Evolutionary conservation across 306 rosid genomes (phyloP).

Genomic region (Cicer chorassanicum): DNA sequence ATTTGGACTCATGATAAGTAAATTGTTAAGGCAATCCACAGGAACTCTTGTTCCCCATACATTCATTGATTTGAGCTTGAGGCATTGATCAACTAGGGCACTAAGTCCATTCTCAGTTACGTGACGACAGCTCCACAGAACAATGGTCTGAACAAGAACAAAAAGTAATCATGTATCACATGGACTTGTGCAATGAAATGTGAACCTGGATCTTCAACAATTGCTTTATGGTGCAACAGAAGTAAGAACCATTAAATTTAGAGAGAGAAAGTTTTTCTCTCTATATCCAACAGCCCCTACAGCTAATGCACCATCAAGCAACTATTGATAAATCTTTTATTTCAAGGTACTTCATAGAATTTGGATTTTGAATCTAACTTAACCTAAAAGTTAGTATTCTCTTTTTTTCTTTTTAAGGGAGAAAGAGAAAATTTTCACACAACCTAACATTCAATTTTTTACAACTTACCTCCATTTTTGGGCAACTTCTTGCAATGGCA

Average conservation of each 20-base stretch:
- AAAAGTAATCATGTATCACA: constrained; percentile 19
- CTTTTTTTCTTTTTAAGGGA: neutral
- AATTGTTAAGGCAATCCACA: constrained; percentile 60
- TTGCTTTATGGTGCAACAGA: no score
- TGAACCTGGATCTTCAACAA: no score
- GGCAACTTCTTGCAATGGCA: constrained; percentile 75
- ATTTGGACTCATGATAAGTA: constrained; percentile 62
- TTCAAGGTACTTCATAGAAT: neutral
- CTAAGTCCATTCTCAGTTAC: constrained; percentile 79
- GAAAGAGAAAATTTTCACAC: neutral
- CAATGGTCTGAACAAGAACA: constrained; percentile 63
- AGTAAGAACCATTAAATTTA: no score
- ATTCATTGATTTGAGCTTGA: constrained; percentile 75
- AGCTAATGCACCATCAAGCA: no score
- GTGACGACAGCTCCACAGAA: constrained; percentile 93
- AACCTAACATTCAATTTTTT: neutral
- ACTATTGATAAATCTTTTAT: neutral
- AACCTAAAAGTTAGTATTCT: neutral
- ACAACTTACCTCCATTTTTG: constrained; percentile 70
- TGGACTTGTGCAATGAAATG: constrained; percentile 4
- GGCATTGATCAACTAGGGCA: constrained; percentile 70
- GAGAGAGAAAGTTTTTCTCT: no score
- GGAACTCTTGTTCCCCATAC: constrained; percentile 93
- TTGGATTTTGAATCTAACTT: neutral
- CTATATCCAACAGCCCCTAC: no score